Evolutionary conservation across 495 filamentous ascomycete genomes (phyloP).

Genomic region (Beverwykella pulmonaria): DNA sequence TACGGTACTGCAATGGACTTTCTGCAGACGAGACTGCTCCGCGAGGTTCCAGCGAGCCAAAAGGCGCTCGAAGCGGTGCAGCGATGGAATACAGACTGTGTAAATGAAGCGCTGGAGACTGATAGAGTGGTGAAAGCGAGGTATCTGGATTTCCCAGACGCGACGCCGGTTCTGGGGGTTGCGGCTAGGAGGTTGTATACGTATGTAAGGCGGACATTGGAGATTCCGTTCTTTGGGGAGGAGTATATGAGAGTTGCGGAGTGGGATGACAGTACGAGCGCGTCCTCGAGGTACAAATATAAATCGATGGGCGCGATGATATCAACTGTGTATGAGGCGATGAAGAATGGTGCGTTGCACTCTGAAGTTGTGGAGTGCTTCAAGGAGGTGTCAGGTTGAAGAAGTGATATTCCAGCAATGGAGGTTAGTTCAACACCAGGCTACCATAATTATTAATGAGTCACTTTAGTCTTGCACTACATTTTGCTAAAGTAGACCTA

Average conservation of each 20-base stretch:
- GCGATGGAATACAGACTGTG: slow-evolving; percentile 9
- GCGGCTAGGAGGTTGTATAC: not conserved
- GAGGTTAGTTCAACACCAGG: too few species aligned
- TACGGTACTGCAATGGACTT: slow-evolving; percentile 5
- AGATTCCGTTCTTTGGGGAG: slow-evolving; percentile 13
- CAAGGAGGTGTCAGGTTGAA: not conserved
- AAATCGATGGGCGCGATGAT: slow-evolving; percentile 10
- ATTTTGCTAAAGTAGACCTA: too few species aligned
- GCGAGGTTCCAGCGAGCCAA: not conserved
- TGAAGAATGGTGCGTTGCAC: slow-evolving; percentile 7
- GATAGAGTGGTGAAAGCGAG: not conserved
- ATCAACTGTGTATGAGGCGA: slow-evolving; percentile 17
- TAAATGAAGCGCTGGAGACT: slow-evolving; percentile 3
- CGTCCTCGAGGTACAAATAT: slow-evolving; percentile 2
- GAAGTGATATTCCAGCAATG: too few species aligned
- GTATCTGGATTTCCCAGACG: slow-evolving; percentile 2
- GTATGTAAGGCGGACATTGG: slow-evolving; percentile 8
- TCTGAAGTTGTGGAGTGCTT: slow-evolving; percentile 6
- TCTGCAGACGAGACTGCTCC: slow-evolving; percentile 1
- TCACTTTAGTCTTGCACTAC: too few species aligned
- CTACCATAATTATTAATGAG: too few species aligned
- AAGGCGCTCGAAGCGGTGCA: not conserved
- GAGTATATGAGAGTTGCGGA: slow-evolving; percentile 14
- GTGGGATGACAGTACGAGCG: slow-evolving; percentile 14
- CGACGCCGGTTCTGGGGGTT: slow-evolving; percentile 4